Evolutionary conservation across 2,329 filamentous ascomycete genomes (phyloP).

Genomic region (Ascochyta clinopodiicola): DNA sequence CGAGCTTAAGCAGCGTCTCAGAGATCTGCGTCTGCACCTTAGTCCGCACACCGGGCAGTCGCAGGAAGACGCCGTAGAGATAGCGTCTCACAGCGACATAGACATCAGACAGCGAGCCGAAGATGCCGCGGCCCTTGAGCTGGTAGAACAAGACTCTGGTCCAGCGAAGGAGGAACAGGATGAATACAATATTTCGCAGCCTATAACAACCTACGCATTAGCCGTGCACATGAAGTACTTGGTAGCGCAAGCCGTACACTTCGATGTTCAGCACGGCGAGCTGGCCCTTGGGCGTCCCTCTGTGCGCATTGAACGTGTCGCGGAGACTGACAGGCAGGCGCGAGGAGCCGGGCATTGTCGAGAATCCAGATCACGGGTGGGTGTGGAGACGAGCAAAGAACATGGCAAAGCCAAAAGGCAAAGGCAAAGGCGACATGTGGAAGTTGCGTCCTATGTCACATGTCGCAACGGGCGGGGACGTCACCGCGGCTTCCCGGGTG

Average conservation of each 20-base stretch:
- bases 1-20: conserved; percentile 79
- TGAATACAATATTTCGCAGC: conserved; percentile 84
- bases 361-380: neutral
- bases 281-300: conserved; percentile 60
- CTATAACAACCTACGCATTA: conserved; percentile 52
- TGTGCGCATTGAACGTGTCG: conserved; percentile 69
- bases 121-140: conserved; percentile 83
- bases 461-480: conserved; percentile 2
- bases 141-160: conserved; percentile 81
- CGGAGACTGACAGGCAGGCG: conserved; percentile 74
- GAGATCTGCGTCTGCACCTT: conserved; percentile 85
- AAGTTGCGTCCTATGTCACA: conserved; percentile 13
- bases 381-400: conserved; percentile 2
- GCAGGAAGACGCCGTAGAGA: conserved; percentile 84
- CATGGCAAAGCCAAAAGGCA: conserved; percentile 12
- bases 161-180: conserved; percentile 86
- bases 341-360: conserved; percentile 63
- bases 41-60: conserved; percentile 82
- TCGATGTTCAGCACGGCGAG: conserved; percentile 70
- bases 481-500: neutral
- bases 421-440: conserved; percentile 3
- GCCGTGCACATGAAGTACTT: neutral
- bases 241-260: conserved; percentile 62
- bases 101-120: conserved; percentile 77
- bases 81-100: conserved; percentile 75